Evolutionary conservation across 108 stramenopile genomes (phyloP).

Genomic region (Cyclotella sp.): DNA sequence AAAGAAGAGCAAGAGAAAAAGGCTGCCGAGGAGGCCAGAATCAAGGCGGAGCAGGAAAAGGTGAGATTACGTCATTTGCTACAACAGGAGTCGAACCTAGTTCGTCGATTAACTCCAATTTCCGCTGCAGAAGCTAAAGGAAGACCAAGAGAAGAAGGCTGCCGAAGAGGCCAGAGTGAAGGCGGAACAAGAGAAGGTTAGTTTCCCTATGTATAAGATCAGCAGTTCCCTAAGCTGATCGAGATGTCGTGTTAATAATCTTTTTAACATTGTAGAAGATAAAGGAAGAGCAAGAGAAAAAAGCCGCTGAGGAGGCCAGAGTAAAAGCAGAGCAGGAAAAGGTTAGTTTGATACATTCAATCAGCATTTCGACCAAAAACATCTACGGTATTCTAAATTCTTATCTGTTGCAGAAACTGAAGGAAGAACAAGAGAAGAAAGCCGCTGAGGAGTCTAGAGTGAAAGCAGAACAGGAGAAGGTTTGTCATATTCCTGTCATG

Average conservation of each 20-base stretch:
- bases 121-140: background rate
- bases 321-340: background rate
- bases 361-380: background rate
- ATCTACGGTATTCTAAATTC: background rate
- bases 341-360: constrained; percentile 1
- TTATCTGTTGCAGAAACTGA: background rate
- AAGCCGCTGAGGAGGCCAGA: constrained; percentile 7
- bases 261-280: background rate
- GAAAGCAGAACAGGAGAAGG: constrained; percentile 9
- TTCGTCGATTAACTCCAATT: background rate
- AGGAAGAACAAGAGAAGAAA: constrained; percentile 10
- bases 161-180: background rate
- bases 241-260: background rate
- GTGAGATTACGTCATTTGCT: background rate
- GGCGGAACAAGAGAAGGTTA: constrained; percentile 9
- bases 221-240: background rate
- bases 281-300: constrained; percentile 7
- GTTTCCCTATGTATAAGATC: background rate
- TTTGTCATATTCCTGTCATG: background rate
- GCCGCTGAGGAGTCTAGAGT: constrained; percentile 7
- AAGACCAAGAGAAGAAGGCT: constrained; percentile 11
- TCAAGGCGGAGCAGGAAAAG: too few species aligned
- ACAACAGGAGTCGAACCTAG: background rate
- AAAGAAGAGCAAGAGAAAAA: background rate
- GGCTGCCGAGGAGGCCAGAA: too few species aligned